Conservation (phyloP, 2,329 filamentous ascomycete genomes). For the Fusarium circinatum region DNA sequence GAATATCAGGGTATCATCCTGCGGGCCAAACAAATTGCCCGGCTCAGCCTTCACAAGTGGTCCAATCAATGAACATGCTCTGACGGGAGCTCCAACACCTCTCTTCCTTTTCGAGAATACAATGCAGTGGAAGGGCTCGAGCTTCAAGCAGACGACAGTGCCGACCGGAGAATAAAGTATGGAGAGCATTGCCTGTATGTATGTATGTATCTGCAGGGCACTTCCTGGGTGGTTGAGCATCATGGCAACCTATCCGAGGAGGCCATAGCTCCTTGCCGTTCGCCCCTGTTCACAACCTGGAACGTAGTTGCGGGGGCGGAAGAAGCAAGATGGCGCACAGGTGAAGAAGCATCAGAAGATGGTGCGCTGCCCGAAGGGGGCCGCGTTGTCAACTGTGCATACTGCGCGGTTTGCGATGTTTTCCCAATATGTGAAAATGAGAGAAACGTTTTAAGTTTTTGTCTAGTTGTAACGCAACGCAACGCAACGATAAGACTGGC, state of each 20-base stretch:
- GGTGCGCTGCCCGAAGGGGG: neutral
- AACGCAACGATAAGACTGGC: neutral
- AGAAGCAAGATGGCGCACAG: constrained; percentile 16
- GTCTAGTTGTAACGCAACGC: neutral
- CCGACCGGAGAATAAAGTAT: constrained; percentile 14
- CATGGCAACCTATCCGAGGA: constrained; percentile 18
- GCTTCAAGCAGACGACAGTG: constrained; percentile 2
- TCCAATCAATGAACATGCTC: neutral
- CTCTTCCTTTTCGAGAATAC: neutral
- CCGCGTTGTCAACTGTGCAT: constrained; percentile 5
- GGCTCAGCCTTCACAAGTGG: neutral
- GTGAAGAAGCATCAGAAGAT: constrained; percentile 2
- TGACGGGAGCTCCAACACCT: neutral
- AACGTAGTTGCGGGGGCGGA: constrained; percentile 12
- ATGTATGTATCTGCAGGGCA: constrained; percentile 13
- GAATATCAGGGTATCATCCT: neutral
- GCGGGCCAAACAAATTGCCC: neutral
- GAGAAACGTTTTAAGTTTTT: neutral
- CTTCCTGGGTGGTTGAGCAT: constrained; percentile 15
- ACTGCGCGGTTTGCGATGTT: neutral
- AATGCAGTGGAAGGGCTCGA: neutral
- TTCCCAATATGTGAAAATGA: neutral
- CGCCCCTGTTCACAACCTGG: constrained; percentile 15
- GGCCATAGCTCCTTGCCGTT: constrained; percentile 34
- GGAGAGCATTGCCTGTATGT: constrained; percentile 7